Base-by-base conservation (phyloP, 768 basidiomycete species). In the Daedaleopsis nitida region DNA sequence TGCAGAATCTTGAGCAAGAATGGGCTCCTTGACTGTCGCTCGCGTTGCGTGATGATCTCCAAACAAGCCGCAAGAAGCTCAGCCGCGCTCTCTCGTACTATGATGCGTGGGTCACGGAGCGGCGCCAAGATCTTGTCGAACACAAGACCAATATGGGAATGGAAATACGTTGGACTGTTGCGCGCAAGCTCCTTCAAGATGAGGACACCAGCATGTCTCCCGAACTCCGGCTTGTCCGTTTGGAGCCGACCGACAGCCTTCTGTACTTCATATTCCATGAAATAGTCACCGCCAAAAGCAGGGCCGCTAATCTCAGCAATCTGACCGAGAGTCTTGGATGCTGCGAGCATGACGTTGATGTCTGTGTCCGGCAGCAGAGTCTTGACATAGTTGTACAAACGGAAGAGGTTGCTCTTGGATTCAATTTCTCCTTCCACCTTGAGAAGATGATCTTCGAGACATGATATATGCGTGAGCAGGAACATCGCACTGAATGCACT, bases 111-210 rank as follows among this genome's bases (percentile, higher is more conserved):
- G 73, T 99, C 97, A 47, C 96, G 81, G 23, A 99, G 75, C 5
- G 96, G 93, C 1, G 90, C 86, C 64, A 97, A 88, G 57, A 99
- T 94, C 74, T 94, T 94, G 72, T 95, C 94, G 53, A 98, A 88
- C 13, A 97, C 91, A 42, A 91, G 82, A 55, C 84, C 83, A 21
- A 98, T 94, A 74, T 94, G 90, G 1, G 91, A 84, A 68, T 94
- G 87, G 74, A 98, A 96, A 68, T 94, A 88, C 8, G 81, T 85
- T 0, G 93, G 90, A 64, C 91, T 95, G 74, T 94, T 91, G 32
- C 86, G 83, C 2, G 97, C 96, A 44, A 99, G 81, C 74, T 97
- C 96, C 75, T 96, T 96, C 42, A 98, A 75, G 52, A 98, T 92
- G 55, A 98, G 84, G 2, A 98, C 95, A 0, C 95, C 96, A 0